These are phyloP conservation scores for Skeletonema grethae DNA, from an alignment of 108 stramenopile species.

Conservation along the genomic window DNA sequence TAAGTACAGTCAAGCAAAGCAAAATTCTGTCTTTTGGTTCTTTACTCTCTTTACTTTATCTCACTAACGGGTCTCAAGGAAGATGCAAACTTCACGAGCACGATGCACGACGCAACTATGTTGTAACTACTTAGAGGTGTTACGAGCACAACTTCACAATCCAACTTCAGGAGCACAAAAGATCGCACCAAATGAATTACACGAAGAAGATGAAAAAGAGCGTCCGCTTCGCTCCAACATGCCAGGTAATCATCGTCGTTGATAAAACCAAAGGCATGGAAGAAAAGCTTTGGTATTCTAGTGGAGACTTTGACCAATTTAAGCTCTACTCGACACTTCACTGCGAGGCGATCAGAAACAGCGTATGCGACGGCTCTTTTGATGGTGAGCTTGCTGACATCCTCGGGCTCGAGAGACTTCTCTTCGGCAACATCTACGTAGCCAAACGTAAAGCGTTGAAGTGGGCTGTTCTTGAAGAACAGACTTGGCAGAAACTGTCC, in stretches of 20 bases:
- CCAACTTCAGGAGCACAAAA: too few species aligned
- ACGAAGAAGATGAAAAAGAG: not conserved
- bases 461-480: not conserved
- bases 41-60: too few species aligned
- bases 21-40: too few species aligned
- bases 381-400: not conserved
- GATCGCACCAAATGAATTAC: not conserved
- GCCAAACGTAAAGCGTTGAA: not conserved
- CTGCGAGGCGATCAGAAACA: not conserved
- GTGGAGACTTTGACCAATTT: not conserved
- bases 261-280: constrained; percentile 1
- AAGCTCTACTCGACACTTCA: not conserved
- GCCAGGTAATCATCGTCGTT: not conserved
- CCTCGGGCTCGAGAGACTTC: not conserved
- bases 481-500: not conserved
- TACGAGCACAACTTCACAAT: too few species aligned
- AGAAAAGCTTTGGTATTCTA: not conserved
- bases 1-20: too few species aligned
- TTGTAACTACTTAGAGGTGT: too few species aligned
- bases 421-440: not conserved
- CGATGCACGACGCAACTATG: too few species aligned
- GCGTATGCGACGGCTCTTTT: not conserved
- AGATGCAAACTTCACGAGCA: too few species aligned
- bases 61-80: too few species aligned
- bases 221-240: constrained; percentile 3